A percentile compares a stretch with the other conserved stretches of the same genome.
Evolutionary conservation across 2,329 filamentous ascomycete species (phyloP).

Genomic region (Diaporthe citri): DNA sequence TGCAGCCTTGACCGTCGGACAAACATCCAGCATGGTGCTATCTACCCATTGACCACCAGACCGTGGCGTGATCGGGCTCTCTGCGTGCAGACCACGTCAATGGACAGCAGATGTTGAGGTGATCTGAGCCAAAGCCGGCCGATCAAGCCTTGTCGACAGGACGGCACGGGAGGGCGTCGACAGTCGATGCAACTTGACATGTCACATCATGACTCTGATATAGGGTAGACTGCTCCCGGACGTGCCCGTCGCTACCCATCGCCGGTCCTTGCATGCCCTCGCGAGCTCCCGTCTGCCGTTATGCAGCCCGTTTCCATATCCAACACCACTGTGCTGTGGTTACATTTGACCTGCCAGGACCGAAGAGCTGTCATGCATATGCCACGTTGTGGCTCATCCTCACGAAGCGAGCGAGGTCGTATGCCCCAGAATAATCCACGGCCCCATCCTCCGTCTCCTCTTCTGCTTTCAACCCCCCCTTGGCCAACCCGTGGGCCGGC

Average conservation of each 20-base stretch:
- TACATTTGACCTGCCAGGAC: conserved; percentile 11
- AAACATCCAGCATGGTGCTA: neutral
- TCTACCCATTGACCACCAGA: conserved; percentile 10
- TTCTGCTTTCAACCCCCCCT: neutral
- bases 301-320: conserved; percentile 9
- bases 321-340: conserved; percentile 2
- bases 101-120: conserved; percentile 24
- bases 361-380: conserved; percentile 1
- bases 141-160: neutral
- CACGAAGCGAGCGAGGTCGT: conserved; percentile 15
- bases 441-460: conserved; percentile 25
- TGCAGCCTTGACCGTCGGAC: neutral
- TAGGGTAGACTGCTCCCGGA: neutral
- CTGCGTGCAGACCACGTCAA: neutral
- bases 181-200: conserved; percentile 10
- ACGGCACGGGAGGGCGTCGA: neutral
- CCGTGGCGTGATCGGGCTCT: conserved; percentile 10
- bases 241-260: neutral
- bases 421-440: conserved; percentile 20
- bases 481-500: conserved; percentile 6
- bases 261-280: neutral
- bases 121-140: conserved; percentile 8
- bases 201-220: conserved; percentile 23
- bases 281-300: neutral
- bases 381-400: conserved; percentile 5